These are phyloP conservation scores for Glaciozyma antarctica DNA, from an alignment of 768 basidiomycete genomes.

Conservation along the genomic window DNA sequence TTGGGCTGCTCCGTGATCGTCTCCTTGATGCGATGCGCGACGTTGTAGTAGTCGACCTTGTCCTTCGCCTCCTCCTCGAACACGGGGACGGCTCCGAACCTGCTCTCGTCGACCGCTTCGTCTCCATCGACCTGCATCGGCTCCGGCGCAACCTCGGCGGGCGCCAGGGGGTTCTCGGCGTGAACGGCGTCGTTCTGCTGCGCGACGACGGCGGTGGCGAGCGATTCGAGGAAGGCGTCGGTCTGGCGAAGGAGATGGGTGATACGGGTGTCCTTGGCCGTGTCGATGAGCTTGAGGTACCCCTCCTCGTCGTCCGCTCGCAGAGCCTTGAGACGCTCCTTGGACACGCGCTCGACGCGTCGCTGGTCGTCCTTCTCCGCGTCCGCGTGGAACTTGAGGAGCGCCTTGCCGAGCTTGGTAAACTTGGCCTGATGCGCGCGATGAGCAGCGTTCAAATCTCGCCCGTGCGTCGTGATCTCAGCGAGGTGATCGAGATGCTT, in stretches of 20 bases:
- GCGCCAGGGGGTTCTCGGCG: conserved; percentile 59
- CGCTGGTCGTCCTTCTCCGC: conserved; percentile 99
- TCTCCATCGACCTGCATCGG: conserved; percentile 45
- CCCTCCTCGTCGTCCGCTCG: conserved; percentile 98
- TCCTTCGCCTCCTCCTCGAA: conserved; percentile 53
- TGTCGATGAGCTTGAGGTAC: conserved; percentile 98
- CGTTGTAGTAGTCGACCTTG: conserved; percentile 92
- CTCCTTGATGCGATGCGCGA: conserved; percentile 87
- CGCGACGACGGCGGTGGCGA: conserved; percentile 83
- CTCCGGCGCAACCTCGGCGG: conserved; percentile 50
- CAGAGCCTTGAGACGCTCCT: conserved; percentile 95
- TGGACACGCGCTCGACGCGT: conserved; percentile 85
- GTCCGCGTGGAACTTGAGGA: conserved; percentile 71
- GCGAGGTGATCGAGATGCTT: conserved; percentile 90
- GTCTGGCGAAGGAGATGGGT: conserved; percentile 92
- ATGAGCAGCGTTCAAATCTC: conserved; percentile 59
- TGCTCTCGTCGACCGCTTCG: conserved; percentile 52
- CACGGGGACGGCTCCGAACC: conserved; percentile 64
- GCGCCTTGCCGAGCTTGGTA: conserved; percentile 58
- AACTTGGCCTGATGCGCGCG: conserved; percentile 50
- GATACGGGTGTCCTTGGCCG: conserved; percentile 97
- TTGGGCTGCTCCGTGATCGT: conserved; percentile 67
- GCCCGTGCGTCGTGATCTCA: conserved; percentile 75
- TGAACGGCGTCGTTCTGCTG: conserved; percentile 67
- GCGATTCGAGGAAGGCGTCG: conserved; percentile 84